Conservation (phyloP, 2,329 filamentous ascomycete species). For the Botrytis galanthina region DNA sequence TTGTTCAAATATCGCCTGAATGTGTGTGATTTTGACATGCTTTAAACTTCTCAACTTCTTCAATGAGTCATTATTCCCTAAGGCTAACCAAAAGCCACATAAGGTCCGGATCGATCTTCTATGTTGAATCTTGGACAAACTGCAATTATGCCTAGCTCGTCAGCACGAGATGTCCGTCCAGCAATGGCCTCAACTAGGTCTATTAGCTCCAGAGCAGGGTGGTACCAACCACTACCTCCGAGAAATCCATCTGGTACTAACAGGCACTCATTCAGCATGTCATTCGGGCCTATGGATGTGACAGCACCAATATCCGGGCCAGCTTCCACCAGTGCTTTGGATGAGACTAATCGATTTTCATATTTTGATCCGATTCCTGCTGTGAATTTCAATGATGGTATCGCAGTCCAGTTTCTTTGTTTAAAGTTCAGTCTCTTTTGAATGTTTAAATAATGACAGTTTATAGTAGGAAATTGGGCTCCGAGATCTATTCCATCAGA, state of each 20-base stretch:
- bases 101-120: constrained; percentile 6
- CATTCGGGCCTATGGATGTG: background rate
- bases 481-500: constrained; percentile 7
- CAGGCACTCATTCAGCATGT: background rate
- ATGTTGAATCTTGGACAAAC: background rate
- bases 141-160: background rate
- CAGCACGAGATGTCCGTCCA: background rate
- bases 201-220: background rate
- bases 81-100: background rate
- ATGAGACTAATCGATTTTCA: constrained; percentile 4
- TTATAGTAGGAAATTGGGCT: constrained; percentile 15
- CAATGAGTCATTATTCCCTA: background rate
- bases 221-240: background rate
- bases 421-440: background rate
- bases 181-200: background rate
- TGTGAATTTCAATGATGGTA: constrained; percentile 8
- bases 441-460: background rate
- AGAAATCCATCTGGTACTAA: background rate
- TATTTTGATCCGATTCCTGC: background rate
- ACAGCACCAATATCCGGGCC: background rate
- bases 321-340: constrained; percentile 3
- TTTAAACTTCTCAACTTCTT: background rate
- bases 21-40: background rate
- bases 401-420: background rate
- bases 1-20: background rate